A percentile compares a stretch with the other conserved stretches of the same genome.
Conservation (phyloP, 2,329 filamentous ascomycete genomes). For the Aspergillus neoniger region DNA sequence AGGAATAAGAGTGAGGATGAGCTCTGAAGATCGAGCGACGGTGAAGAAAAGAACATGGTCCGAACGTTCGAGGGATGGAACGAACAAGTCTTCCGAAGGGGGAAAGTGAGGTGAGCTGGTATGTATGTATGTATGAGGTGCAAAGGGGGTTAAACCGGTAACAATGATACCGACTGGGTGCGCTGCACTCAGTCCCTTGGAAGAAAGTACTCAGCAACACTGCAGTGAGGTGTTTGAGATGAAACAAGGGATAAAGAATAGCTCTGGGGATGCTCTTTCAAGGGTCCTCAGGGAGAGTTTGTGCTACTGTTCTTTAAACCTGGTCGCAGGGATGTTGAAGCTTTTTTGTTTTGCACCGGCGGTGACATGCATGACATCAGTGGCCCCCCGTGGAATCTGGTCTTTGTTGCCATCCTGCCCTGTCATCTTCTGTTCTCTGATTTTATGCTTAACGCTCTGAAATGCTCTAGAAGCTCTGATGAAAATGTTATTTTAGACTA, state of each 20-base stretch:
- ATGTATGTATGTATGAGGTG: not conserved
- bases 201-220: not conserved
- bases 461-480: not conserved
- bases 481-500: not conserved
- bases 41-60: slow-evolving; percentile 2
- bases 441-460: not conserved
- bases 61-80: not conserved
- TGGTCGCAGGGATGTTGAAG: not conserved
- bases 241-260: not conserved
- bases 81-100: not conserved
- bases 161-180: not conserved
- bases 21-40: not conserved
- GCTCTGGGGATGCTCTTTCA: not conserved
- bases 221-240: not conserved
- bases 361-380: slow-evolving; percentile 6
- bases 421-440: not conserved
- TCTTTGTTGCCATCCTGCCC: not conserved
- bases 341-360: not conserved
- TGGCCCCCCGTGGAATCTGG: not conserved
- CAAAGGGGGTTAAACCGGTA: not conserved
- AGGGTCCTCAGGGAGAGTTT: not conserved
- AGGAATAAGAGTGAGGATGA: not conserved
- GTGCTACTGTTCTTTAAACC: not conserved
- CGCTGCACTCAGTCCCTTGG: not conserved
- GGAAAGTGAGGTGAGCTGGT: not conserved